Conservation (phyloP, 139 green algal species). For the Picochlorum sp. region DNA sequence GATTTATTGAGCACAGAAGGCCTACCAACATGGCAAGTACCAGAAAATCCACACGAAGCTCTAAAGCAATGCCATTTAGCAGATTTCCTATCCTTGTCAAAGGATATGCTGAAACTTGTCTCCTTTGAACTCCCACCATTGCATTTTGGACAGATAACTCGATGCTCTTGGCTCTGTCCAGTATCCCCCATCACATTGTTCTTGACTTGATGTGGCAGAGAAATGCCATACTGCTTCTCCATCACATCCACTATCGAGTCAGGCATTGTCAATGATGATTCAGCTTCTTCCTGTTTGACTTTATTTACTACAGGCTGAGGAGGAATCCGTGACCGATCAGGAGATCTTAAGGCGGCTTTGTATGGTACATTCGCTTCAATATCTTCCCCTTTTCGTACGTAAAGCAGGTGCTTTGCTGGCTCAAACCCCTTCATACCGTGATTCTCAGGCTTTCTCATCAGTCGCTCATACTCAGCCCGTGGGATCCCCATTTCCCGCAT, state of each 20-base stretch:
- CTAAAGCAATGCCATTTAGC: slow-evolving; percentile 53
- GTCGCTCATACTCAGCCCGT: background rate
- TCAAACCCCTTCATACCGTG: background rate
- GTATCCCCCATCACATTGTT: no score
- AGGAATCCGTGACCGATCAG: no score
- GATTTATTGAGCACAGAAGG: background rate
- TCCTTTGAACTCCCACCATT: slow-evolving; percentile 28
- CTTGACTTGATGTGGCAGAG: no score
- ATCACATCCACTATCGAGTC: slow-evolving; percentile 27
- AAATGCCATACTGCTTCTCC: slow-evolving; percentile 14
- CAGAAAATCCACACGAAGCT: slow-evolving; percentile 43
- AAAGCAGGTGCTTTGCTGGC: background rate
- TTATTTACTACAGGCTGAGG: no score
- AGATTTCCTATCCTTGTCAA: slow-evolving; percentile 20
- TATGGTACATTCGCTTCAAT: no score
- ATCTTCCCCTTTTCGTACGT: background rate
- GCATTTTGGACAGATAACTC: slow-evolving; percentile 33
- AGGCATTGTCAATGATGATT: background rate
- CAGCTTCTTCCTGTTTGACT: no score
- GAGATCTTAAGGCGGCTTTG: no score
- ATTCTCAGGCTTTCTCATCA: background rate
- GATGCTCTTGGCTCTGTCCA: no score
- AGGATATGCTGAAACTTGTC: slow-evolving; percentile 25
- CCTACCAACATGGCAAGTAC: slow-evolving; percentile 10
- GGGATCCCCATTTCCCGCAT: background rate